These are phyloP conservation scores for Penicillium longicatenatum DNA, from an alignment of 495 filamentous ascomycete genomes.

Conservation along the genomic window DNA sequence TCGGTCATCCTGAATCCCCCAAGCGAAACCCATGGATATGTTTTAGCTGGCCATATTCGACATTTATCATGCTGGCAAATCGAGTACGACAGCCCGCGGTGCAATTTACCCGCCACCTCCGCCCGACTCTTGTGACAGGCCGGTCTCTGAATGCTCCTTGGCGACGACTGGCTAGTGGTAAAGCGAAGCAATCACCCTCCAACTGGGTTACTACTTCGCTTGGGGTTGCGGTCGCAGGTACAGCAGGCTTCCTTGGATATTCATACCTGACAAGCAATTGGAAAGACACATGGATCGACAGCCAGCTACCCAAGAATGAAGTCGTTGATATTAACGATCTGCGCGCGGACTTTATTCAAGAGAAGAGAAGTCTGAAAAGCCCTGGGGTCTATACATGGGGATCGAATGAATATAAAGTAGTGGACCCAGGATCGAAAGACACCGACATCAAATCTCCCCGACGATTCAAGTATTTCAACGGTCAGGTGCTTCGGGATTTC, in stretches of 20 bases:
- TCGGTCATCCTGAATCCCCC: background rate
- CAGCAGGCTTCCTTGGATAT: slow-evolving; percentile 40
- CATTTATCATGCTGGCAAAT: slow-evolving; percentile 30
- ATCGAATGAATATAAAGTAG: slow-evolving; percentile 80
- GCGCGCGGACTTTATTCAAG: slow-evolving; percentile 77
- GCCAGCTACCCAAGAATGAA: slow-evolving; percentile 20
- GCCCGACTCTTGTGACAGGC: slow-evolving; percentile 18
- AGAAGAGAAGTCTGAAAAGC: slow-evolving; percentile 83
- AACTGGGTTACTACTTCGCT: slow-evolving; percentile 41
- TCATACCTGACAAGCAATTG: slow-evolving; percentile 31
- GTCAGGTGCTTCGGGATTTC: slow-evolving; percentile 80
- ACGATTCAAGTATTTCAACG: slow-evolving; percentile 80
- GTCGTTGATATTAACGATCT: slow-evolving; percentile 53
- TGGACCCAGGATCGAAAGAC: slow-evolving; percentile 80
- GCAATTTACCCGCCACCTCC: slow-evolving; percentile 21
- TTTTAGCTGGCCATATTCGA: background rate
- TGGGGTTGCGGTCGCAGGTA: slow-evolving; percentile 38
- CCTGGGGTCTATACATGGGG: slow-evolving; percentile 95
- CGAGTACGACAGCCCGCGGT: slow-evolving; percentile 31
- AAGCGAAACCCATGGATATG: slow-evolving; percentile 4
- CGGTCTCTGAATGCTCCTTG: slow-evolving; percentile 26
- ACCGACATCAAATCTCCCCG: slow-evolving; percentile 74
- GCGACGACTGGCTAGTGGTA: slow-evolving; percentile 37
- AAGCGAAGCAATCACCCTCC: slow-evolving; percentile 21
- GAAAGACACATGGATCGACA: slow-evolving; percentile 22